These are phyloP conservation scores for Tardiomyces depauwii DNA, from an alignment of 1,139 yeast species.

Conservation along the genomic window DNA sequence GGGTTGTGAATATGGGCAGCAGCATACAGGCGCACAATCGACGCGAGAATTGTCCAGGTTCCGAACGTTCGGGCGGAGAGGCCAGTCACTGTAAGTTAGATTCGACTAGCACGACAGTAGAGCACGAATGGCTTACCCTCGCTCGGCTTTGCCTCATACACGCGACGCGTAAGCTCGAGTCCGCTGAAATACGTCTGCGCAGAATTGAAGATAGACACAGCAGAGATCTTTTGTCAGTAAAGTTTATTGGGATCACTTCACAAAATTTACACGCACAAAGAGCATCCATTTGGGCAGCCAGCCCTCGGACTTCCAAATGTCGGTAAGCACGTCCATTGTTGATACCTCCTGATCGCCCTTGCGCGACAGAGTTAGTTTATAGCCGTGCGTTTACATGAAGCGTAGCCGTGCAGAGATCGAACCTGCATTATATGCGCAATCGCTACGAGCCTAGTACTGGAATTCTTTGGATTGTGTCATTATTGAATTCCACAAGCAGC, in stretches of 20 bases:
- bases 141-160: slow-evolving; percentile 56
- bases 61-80: slow-evolving; percentile 94
- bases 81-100: slow-evolving; percentile 36
- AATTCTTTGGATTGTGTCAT: too few relatives aligned
- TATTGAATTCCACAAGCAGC: too few relatives aligned
- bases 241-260: neutral
- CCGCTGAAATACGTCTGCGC: slow-evolving; percentile 77
- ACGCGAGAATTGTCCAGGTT: slow-evolving; percentile 89
- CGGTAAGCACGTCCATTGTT: neutral
- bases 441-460: too few relatives aligned
- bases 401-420: too few relatives aligned
- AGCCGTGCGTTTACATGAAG: too few relatives aligned
- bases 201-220: slow-evolving; percentile 84
- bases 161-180: slow-evolving; percentile 60
- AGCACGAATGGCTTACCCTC: too few relatives aligned
- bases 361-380: too few relatives aligned
- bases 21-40: slow-evolving; percentile 77
- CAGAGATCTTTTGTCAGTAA: slow-evolving; percentile 40
- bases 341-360: too few relatives aligned
- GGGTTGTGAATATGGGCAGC: slow-evolving; percentile 63
- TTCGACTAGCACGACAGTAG: too few relatives aligned
- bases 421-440: too few relatives aligned
- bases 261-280: slow-evolving; percentile 25
- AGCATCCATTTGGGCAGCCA: slow-evolving; percentile 59
- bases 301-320: slow-evolving; percentile 27